phyloP scores from a whole-genome alignment of 164 flowering plant species.

The Vitis vinifera region DNA sequence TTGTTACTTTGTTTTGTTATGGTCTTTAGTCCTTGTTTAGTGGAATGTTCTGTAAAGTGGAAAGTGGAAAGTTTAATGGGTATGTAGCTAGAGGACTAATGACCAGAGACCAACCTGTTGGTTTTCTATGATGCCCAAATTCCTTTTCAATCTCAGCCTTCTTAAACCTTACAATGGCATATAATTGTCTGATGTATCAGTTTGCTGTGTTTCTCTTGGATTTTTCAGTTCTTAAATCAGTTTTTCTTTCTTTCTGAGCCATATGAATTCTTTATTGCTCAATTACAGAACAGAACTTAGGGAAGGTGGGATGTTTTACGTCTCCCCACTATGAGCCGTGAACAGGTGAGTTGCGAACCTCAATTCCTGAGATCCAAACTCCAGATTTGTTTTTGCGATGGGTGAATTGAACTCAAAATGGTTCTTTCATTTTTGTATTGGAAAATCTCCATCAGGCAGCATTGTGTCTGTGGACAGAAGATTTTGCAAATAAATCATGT shows the following conservation, averaged over 20 bases:
- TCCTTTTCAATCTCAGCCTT: background rate
- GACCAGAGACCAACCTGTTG: constrained; percentile 10
- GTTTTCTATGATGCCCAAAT: constrained; percentile 4
- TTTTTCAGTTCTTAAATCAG: background rate
- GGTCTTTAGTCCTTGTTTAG: background rate
- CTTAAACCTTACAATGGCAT: background rate
- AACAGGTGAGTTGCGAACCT: constrained; percentile 14
- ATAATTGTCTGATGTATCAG: too few relatives aligned
- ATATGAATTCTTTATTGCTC: constrained; percentile 13
- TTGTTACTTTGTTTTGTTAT: constrained; percentile 7
- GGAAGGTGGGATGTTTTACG: constrained; percentile 12
- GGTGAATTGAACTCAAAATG: background rate
- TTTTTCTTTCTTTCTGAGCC: constrained; percentile 1
- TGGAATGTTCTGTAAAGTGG: constrained; percentile 3
- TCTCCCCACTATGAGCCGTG: constrained; percentile 9
- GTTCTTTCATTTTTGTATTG: background rate
- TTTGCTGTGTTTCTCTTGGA: background rate
- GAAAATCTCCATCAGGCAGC: too few relatives aligned
- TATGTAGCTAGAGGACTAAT: background rate
- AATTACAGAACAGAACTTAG: constrained; percentile 26
- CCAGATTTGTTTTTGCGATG: background rate
- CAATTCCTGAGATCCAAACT: constrained; percentile 5
- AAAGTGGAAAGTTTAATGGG: constrained; percentile 1
- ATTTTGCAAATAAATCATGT: too few relatives aligned
- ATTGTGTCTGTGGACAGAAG: too few relatives aligned